These are phyloP conservation scores for Coniochaeta sp. DNA, from an alignment of 2,329 filamentous ascomycete species.

Conservation along the genomic window DNA sequence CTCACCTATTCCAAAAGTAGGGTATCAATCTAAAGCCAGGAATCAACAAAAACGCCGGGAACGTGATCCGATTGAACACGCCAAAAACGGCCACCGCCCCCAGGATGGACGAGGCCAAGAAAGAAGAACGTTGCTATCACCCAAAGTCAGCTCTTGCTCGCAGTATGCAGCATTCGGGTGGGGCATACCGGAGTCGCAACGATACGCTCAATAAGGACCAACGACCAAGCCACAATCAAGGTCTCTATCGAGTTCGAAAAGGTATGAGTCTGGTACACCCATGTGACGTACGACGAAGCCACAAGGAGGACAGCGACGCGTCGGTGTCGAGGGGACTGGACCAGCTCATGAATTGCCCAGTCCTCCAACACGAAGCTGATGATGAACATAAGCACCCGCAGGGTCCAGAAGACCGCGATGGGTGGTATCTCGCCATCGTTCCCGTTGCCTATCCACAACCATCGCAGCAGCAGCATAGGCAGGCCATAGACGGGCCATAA, in stretches of 20 bases:
- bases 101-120: slow-evolving; percentile 69
- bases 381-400: slow-evolving; percentile 86
- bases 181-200: slow-evolving; percentile 64
- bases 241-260: slow-evolving; percentile 98
- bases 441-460: slow-evolving; percentile 84
- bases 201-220: slow-evolving; percentile 87
- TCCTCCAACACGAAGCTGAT: slow-evolving; percentile 95
- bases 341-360: slow-evolving; percentile 91
- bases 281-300: slow-evolving; percentile 95
- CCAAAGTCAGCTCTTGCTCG: slow-evolving; percentile 17
- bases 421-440: slow-evolving; percentile 71
- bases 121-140: slow-evolving; percentile 61
- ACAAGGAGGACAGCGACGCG: slow-evolving; percentile 74
- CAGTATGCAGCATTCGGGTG: not conserved
- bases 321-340: slow-evolving; percentile 66
- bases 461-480: slow-evolving; percentile 87
- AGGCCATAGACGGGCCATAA: slow-evolving; percentile 93
- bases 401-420: slow-evolving; percentile 80
- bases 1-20: slow-evolving; percentile 75
- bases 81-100: slow-evolving; percentile 79
- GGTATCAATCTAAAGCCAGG: slow-evolving; percentile 78
- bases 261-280: slow-evolving; percentile 97
- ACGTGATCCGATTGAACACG: slow-evolving; percentile 94
- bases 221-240: slow-evolving; percentile 82
- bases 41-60: slow-evolving; percentile 84